Percentiles rank a stretch among this genome's conserved stretches.
phyloP scores from a whole-genome alignment of 1,284 basidiomycete species.

The Tilletia caries region DNA sequence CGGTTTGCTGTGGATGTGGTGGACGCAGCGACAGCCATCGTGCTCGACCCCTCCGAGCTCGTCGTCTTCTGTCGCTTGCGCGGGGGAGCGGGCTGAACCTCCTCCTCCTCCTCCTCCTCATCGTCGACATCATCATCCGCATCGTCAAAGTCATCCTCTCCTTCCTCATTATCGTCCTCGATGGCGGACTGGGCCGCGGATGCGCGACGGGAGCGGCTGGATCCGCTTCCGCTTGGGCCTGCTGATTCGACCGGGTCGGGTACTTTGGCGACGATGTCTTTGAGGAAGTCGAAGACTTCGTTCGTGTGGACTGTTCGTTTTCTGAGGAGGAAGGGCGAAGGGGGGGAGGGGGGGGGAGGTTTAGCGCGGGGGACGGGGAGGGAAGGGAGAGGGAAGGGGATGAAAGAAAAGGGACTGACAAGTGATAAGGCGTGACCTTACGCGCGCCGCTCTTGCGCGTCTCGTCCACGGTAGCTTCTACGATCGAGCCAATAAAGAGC shows the following conservation, averaged over 20 bases:
- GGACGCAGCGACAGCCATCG: not conserved
- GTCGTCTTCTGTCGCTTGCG: constrained; percentile 8
- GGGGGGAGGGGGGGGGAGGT: constrained; percentile 18
- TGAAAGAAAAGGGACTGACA: constrained; percentile 65
- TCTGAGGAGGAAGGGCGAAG: constrained; percentile 57
- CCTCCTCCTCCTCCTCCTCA: not conserved
- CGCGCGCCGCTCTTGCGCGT: constrained; percentile 76
- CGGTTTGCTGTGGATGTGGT: not conserved
- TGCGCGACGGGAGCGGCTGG: not conserved
- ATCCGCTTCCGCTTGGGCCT: constrained; percentile 36
- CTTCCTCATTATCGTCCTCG: not conserved
- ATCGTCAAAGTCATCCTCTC: not conserved
- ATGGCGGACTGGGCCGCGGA: not conserved
- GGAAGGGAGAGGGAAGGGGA: not conserved
- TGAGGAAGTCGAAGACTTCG: constrained; percentile 89
- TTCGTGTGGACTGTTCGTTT: constrained; percentile 88
- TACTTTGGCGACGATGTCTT: constrained; percentile 84
- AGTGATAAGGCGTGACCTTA: constrained; percentile 87
- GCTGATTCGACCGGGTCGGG: constrained; percentile 70
- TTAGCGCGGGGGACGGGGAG: constrained; percentile 3
- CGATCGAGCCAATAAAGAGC: constrained; percentile 81
- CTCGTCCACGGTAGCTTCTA: constrained; percentile 79
- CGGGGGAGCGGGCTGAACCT: not conserved
- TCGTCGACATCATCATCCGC: not conserved
- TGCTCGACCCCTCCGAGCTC: not conserved